phyloP scores from a whole-genome alignment of 78 protist species.

The Monocercomonoides exilis region DNA sequence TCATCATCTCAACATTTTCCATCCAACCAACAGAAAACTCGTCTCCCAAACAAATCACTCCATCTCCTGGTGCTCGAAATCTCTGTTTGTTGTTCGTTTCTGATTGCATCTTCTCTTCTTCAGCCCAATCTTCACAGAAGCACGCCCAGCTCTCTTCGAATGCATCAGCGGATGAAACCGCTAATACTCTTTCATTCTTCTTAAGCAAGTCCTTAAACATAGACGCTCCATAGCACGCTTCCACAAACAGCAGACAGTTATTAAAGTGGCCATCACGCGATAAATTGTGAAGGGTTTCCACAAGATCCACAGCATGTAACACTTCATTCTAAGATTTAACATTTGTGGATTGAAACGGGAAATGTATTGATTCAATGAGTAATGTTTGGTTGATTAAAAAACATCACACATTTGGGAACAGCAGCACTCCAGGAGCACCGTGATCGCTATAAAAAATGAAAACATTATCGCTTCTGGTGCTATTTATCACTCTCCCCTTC shows the following conservation, averaged over 20 bases:
- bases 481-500: background rate
- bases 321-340: background rate
- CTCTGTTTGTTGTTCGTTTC: too few relatives aligned
- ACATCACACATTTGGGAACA: constrained; percentile 2
- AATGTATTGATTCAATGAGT: too few relatives aligned
- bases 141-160: constrained; percentile 8
- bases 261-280: background rate
- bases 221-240: constrained; percentile 49
- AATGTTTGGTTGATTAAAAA: background rate
- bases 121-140: background rate
- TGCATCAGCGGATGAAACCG: constrained; percentile 17
- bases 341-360: too few relatives aligned
- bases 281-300: constrained; percentile 9
- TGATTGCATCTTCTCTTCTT: background rate
- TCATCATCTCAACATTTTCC: background rate
- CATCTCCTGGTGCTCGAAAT: too few relatives aligned
- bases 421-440: constrained; percentile 28
- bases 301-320: background rate
- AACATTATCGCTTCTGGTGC: background rate
- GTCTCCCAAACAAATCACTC: background rate
- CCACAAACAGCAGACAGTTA: constrained; percentile 19
- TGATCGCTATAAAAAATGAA: constrained; percentile 2
- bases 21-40: background rate
- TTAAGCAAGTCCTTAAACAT: constrained; percentile 29
- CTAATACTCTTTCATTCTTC: background rate